Base-by-base conservation (phyloP, 352 stramenopile species). In the Pythium apleroticum region DNA sequence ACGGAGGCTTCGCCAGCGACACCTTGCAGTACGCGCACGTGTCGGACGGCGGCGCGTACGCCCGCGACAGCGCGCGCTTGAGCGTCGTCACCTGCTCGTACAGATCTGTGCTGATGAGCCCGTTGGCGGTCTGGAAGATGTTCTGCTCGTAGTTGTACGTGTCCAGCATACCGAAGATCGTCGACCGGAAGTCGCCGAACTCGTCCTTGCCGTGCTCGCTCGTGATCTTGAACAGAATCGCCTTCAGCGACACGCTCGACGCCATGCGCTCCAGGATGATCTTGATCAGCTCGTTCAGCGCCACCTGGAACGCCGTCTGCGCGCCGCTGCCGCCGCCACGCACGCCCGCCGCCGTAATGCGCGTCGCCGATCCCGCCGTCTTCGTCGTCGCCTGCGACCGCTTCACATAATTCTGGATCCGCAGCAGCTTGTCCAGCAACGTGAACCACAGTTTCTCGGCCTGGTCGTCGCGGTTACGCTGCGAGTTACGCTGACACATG, bases 371-470 rank as follows among this genome's bases (percentile, higher is more conserved):
- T 61, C 65, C 81, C 8, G 83, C 73, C 15, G 68, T 83, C 63
- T 72, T 76, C 72, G 82, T 91, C 30, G 78, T 90, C 68, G 91
- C 89, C 45, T 95, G 91, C 12, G 84, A 84, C 33, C 93, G 80
- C 69, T 97, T 93, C 9, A 98, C 78, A 11, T 95, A 89, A 25
- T 91, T 91, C 68, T 98, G 96, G 53, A 96, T 94, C 64, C 96
- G 91, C 57, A 98, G 76, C 17, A 98, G 70, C 66, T 95, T 89
- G 74, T 98, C 95, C 27, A 98, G 69, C 25, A 98, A 78, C 59
- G 95, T 97, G 66, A 98, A 98, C 93, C 93, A 98, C 12, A 98
- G 78, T 58, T 98, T 95, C 63, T 96, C 92, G 7, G 92, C 92
- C 57, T 98, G 91, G 12, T 94, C 86, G 52, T 95, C 84, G 31